Base-by-base conservation (phyloP, 2,329 filamentous ascomycete species). In the Fusarium denticulatum region DNA sequence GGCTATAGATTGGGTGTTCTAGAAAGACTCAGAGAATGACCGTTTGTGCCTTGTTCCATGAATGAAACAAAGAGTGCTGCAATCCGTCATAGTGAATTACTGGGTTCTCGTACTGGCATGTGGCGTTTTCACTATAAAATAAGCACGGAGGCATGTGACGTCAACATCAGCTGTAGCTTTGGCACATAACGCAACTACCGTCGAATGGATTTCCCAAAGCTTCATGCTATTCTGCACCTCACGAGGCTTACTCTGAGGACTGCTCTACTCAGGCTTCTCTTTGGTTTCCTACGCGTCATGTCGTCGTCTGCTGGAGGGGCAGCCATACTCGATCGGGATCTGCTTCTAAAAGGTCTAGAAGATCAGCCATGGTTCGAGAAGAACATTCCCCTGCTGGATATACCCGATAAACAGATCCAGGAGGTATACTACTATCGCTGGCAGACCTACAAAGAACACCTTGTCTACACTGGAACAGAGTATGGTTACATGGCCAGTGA, bases 391-490 rank as follows among this genome's bases (percentile, higher is more conserved):
- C 15, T 60, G 5, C 24, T 64, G 4, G 37, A 64, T 7, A 20
- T 60, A 8, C 60, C 43, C 2, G 24, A 60, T 22, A 60, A 20
- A 11, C n/a, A 36, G 9, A 64, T 43, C 28, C 53, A 60, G 5
- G 43, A 50, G 9, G 43, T 60, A 8, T 64, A 64, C 55, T 60
- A 64, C 24, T 64, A 64, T 6, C 55, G 55, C 8, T 43, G 60
- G 60, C 55, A 64, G 30, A 60, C 36, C 16, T 60, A 60, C 24
- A 64, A 64, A 28, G 55, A 64, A 40, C 55, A 64, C 28, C 43
- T 64, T 22, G 55, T 64, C 13, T 60, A 49, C 43, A 64, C 55
- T 14, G 55, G 55, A 49, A 22, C 36, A 3, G 4, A 64, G 30
- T 60, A 60, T 50, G 60, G 43, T 20, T 64, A 64, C n/a, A 49